Evolutionary conservation across 495 filamentous ascomycete genomes (phyloP).

Genomic region (Cetradonia linearis): DNA sequence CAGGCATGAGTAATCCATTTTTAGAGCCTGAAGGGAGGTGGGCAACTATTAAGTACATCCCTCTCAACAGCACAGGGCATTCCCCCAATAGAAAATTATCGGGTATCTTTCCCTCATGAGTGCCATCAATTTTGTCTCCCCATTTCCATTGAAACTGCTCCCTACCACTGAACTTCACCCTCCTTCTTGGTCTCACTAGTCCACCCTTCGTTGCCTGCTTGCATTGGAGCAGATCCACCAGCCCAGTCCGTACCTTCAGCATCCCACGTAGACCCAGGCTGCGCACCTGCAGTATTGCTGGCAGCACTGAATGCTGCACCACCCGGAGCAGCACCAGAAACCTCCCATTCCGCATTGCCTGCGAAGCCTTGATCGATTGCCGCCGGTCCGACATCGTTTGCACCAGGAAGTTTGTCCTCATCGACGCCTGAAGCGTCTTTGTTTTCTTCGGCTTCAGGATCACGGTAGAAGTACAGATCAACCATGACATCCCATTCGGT

Average conservation of each 20-base stretch:
- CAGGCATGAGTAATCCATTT: neutral
- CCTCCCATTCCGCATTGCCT: conserved; percentile 59
- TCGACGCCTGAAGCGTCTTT: conserved; percentile 64
- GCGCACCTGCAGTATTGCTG: conserved; percentile 48
- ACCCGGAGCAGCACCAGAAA: conserved; percentile 48
- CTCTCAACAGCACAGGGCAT: conserved; percentile 75
- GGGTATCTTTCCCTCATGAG: conserved; percentile 99
- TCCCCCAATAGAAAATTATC: conserved; percentile 58
- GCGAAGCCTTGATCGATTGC: conserved; percentile 74
- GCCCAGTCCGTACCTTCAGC: conserved; percentile 65
- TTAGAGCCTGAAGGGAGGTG: conserved; percentile 19
- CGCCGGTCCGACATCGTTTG: conserved; percentile 72
- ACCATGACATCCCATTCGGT: conserved; percentile 97
- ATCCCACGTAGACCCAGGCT: conserved; percentile 59
- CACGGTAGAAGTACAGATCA: conserved; percentile 99
- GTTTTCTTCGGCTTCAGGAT: conserved; percentile 95
- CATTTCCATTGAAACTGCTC: neutral
- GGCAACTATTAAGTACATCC: conserved; percentile 54
- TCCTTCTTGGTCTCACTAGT: conserved; percentile 45
- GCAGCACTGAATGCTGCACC: conserved; percentile 53
- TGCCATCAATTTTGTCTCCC: conserved; percentile 51
- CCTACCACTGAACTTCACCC: conserved; percentile 58
- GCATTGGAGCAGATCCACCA: conserved; percentile 45
- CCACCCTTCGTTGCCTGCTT: conserved; percentile 57
- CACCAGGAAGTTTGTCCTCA: conserved; percentile 56